These are phyloP conservation scores for Mucuna pruriens DNA, from an alignment of 306 rosid species.

Conservation along the genomic window DNA sequence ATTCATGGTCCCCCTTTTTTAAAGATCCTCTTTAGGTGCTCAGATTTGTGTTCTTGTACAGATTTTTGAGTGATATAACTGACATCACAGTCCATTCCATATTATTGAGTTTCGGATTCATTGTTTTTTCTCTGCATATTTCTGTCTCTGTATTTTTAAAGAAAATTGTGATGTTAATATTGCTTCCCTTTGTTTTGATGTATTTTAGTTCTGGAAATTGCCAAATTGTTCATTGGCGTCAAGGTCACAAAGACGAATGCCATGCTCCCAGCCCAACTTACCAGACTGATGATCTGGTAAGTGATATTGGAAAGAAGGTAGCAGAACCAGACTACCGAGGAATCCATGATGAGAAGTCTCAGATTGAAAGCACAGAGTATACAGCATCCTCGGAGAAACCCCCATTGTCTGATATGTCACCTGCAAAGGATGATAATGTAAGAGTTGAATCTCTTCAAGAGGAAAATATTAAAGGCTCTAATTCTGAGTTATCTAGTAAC, in stretches of 20 bases:
- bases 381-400: conserved; percentile 40
- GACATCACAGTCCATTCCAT: background rate
- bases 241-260: conserved; percentile 86
- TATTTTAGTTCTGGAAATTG: conserved; percentile 84
- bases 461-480: conserved; percentile 40
- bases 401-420: conserved; percentile 27
- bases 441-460: conserved; percentile 50
- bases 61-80: background rate
- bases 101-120: background rate
- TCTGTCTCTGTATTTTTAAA: background rate
- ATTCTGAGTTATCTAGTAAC: conserved; percentile 57
- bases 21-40: background rate
- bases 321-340: conserved; percentile 44
- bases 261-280: conserved; percentile 51
- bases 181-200: conserved; percentile 16
- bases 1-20: background rate
- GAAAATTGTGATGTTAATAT: background rate
- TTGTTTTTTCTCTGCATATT: background rate
- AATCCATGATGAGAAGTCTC: conserved; percentile 36
- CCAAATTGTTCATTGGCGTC: conserved; percentile 88
- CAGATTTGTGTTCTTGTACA: conserved; percentile 15
- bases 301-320: conserved; percentile 44
- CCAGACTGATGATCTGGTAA: conserved; percentile 31
- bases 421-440: conserved; percentile 44
- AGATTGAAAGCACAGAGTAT: conserved; percentile 30